These are phyloP conservation scores for Cryptococcus wingfieldii DNA, from an alignment of 1,284 basidiomycete species.

Conservation along the genomic window DNA sequence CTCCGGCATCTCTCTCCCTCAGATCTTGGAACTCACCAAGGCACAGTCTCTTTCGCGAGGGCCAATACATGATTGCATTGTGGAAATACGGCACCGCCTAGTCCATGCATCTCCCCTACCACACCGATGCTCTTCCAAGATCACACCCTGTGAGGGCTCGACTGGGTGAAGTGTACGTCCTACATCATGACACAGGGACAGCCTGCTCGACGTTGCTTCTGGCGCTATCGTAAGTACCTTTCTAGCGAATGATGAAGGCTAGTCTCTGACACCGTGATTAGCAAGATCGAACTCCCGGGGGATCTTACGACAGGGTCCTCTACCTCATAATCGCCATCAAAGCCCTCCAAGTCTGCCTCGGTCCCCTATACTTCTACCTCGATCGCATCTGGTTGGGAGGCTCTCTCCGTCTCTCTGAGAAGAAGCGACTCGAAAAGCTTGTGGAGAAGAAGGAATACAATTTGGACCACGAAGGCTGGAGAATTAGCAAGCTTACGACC, in stretches of 20 bases:
- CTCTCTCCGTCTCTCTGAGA: slow-evolving; percentile 40
- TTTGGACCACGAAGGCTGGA: slow-evolving; percentile 22
- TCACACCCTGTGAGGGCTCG: too few relatives aligned
- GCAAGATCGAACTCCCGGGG: slow-evolving; percentile 44
- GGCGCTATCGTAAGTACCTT: slow-evolving; percentile 40
- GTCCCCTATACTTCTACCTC: slow-evolving; percentile 42
- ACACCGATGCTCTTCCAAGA: too few relatives aligned
- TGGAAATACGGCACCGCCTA: too few relatives aligned
- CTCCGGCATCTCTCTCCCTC: too few relatives aligned
- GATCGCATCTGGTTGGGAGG: slow-evolving; percentile 41
- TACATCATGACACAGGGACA: too few relatives aligned
- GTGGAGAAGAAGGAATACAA: slow-evolving; percentile 16
- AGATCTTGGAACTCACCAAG: too few relatives aligned
- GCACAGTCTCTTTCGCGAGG: too few relatives aligned
- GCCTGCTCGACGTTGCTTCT: slow-evolving; percentile 45
- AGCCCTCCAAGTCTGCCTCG: slow-evolving; percentile 41
- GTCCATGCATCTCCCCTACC: too few relatives aligned
- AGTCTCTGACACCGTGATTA: not conserved
- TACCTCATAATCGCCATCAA: slow-evolving; percentile 51
- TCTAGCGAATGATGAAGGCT: not conserved
- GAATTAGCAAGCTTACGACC: slow-evolving; percentile 12
- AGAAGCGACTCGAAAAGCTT: slow-evolving; percentile 26
- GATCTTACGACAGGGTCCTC: slow-evolving; percentile 47
- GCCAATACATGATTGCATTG: too few relatives aligned
- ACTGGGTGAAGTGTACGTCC: too few relatives aligned